Evolutionary conservation across 345 rosid species (phyloP), one percentile per base, ranked within the genome.

Genomic region (Mercurialis annua): DNA sequence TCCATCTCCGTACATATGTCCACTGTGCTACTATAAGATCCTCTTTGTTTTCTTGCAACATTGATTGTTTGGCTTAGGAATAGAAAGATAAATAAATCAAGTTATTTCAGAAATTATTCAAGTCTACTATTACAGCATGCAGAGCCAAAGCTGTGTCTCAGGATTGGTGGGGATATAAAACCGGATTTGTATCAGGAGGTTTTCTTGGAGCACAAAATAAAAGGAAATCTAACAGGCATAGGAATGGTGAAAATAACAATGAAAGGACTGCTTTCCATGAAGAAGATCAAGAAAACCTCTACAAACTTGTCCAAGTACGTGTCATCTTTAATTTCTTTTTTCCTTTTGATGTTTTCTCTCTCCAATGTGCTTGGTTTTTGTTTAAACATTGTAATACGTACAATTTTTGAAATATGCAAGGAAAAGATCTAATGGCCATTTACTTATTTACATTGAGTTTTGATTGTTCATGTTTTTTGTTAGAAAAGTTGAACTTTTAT

Each of bases 241-340:
- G 77, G 64, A 78, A 76, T 52, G 51, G 77, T 72, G 68, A 69
- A 31, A 72, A 73, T 21, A 21, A 34, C 67, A 69, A 64, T 16
- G 69, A 78, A 82, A 89, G 99, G 72, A 80, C 74, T 68, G 81
- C 76, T 52, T 94, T 94, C 75, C 77, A 64, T 63, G 99, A 94
- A 84, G 86, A 92, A 59, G 99, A 92, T 80, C 99, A 94, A 81
- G 99, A 91, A 89, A 89, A 89, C 80, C 96, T 92, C 29, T 94
- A 94, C 81, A 89, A 94, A 42, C 82, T 92, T 73, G 98, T 89
- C 58, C 99, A 94, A 80, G 99, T 91, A 80, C 27, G 79, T 48
- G 74, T 34, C 18, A 40, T 66, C 49, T 76, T 29, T 4, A n/a
- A 15, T 15, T 64, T 49, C 26, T 61, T 33, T 65, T 56, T 56